A percentile compares a stretch with the other conserved stretches of the same genome.
phyloP scores from a whole-genome alignment of 1,284 basidiomycete species.

The Ceratobasidium theobromae region DNA sequence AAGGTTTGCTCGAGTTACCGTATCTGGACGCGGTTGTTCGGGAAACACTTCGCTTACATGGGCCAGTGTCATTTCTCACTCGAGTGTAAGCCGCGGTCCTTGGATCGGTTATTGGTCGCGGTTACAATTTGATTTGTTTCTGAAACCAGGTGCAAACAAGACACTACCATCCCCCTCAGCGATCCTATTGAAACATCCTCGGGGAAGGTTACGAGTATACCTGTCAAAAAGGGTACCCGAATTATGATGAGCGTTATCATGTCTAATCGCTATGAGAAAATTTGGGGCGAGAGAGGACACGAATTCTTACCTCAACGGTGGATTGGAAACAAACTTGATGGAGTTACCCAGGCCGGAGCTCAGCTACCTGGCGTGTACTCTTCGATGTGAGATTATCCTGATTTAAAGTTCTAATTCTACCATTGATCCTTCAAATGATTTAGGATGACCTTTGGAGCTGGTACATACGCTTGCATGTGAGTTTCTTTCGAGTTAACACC shows the following conservation, averaged over 20 bases:
- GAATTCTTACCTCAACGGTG: constrained; percentile 26
- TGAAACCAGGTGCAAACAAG: neutral
- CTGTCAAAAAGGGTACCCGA: constrained; percentile 11
- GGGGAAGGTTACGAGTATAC: constrained; percentile 6
- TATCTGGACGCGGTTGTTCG: constrained; percentile 67
- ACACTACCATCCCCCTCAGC: neutral
- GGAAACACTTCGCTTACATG: constrained; percentile 64
- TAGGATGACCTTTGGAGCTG: constrained; percentile 27
- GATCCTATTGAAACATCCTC: constrained; percentile 1
- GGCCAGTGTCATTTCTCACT: constrained; percentile 67
- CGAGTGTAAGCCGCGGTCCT: constrained; percentile 45
- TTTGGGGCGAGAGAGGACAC: constrained; percentile 32
- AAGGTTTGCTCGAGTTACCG: constrained; percentile 47
- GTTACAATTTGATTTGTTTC: neutral
- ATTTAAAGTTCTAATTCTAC: too few species aligned
- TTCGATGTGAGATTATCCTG: neutral
- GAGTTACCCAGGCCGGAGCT: constrained; percentile 11
- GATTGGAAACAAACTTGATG: constrained; percentile 10
- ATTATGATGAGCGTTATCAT: constrained; percentile 9
- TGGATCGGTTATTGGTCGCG: neutral
- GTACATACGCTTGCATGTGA: constrained; percentile 14
- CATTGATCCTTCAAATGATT: too few species aligned
- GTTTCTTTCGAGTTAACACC: neutral
- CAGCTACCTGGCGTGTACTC: constrained; percentile 14
- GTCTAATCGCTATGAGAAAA: constrained; percentile 27